A percentile compares a stretch with the other conserved stretches of the same genome.
These are phyloP conservation scores for Juncus effusus DNA, from an alignment of 176 grass and related monocot species.

Conservation along the genomic window DNA sequence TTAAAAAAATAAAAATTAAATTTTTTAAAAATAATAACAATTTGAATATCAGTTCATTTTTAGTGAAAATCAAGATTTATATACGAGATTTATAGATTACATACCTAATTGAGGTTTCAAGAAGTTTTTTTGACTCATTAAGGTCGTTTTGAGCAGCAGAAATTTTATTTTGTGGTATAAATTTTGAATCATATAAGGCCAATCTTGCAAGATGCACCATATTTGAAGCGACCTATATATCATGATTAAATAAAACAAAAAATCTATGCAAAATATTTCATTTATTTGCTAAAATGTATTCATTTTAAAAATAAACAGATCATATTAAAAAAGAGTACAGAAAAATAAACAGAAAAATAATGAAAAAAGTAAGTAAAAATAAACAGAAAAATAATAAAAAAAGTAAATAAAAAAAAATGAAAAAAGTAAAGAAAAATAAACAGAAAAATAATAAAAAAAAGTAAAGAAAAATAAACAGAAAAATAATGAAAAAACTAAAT, in stretches of 20 bases:
- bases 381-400: no score
- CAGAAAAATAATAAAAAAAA: no score
- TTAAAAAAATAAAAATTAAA: conserved; percentile 27
- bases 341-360: no score
- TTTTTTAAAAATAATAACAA: conserved; percentile 5
- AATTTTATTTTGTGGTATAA: conserved; percentile 23
- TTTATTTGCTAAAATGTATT: not conserved
- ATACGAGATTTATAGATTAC: conserved; percentile 18
- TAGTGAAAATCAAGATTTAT: no score
- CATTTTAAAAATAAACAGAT: no score
- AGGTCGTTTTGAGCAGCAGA: conserved; percentile 40
- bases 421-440: not conserved
- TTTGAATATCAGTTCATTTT: not conserved
- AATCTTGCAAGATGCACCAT: conserved; percentile 76
- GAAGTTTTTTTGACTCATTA: conserved; percentile 44
- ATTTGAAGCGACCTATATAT: conserved; percentile 50
- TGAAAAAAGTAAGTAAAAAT: not conserved
- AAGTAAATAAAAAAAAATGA: not conserved
- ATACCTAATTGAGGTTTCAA: conserved; percentile 72
- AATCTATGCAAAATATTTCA: not conserved
- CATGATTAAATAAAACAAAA: no score
- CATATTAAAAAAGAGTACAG: no score
- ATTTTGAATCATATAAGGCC: conserved; percentile 37
- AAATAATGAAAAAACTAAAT: no score
- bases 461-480: no score